phyloP scores from a whole-genome alignment of 192 early-diverging fungal genomes.

The Dissophora ornata region DNA sequence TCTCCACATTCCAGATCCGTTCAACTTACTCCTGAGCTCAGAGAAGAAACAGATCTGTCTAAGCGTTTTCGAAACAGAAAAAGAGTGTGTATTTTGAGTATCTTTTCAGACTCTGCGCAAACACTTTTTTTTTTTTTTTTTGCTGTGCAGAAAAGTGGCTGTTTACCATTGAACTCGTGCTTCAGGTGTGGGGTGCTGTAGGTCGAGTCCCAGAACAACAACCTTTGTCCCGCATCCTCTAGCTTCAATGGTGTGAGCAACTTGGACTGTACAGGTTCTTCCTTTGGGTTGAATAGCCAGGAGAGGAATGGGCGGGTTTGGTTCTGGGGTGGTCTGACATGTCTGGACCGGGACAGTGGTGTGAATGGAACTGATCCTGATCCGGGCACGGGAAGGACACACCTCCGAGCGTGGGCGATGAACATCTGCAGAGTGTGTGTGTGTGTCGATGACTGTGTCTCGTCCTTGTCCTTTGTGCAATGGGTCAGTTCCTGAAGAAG shows the following conservation, averaged over 20 bases:
- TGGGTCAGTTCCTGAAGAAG: no score
- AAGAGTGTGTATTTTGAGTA: neutral
- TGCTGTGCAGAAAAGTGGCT: no score
- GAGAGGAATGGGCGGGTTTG: constrained; percentile 36
- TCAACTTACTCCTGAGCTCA: constrained; percentile 45
- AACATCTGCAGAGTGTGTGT: constrained; percentile 6
- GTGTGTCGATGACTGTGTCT: neutral
- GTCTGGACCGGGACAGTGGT: neutral
- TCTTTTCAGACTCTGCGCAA: neutral
- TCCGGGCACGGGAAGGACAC: neutral
- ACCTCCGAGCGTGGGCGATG: constrained; percentile 2
- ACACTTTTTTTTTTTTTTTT: no score
- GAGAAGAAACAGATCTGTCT: constrained; percentile 25
- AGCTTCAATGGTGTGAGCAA: constrained; percentile 27
- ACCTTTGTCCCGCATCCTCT: constrained; percentile 19
- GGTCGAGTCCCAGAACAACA: constrained; percentile 52
- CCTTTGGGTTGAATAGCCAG: constrained; percentile 51
- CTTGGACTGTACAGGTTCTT: constrained; percentile 33
- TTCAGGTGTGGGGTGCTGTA: constrained; percentile 34
- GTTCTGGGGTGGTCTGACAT: neutral
- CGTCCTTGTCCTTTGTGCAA: neutral
- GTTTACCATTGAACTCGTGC: constrained; percentile 52
- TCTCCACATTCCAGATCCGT: neutral
- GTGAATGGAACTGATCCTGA: constrained; percentile 3
- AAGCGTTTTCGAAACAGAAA: neutral